Conservation (phyloP, 805 yeast species). For the Schizosaccharomyces osmophilus region DNA sequence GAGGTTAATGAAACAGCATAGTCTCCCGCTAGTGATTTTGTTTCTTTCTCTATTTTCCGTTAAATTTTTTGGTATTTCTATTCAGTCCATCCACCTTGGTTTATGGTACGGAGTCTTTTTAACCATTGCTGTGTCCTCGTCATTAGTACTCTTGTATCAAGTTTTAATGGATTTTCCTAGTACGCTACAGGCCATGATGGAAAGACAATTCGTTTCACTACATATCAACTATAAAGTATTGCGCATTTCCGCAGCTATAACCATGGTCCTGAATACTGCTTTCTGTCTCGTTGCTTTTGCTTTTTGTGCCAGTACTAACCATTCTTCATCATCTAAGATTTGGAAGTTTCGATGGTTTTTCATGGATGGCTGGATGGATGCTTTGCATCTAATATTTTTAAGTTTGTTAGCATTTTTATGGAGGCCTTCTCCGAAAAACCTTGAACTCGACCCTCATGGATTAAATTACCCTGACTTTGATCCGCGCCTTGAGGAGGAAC, state of each 20-base stretch:
- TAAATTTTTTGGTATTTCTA: slow-evolving; percentile 44
- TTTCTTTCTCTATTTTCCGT: slow-evolving; percentile 50
- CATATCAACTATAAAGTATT: slow-evolving; percentile 62
- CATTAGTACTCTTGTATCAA: background rate
- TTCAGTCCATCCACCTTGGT: slow-evolving; percentile 30
- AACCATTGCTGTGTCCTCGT: background rate
- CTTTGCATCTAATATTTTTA: slow-evolving; percentile 64
- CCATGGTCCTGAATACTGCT: slow-evolving; percentile 28
- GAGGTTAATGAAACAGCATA: slow-evolving; percentile 19
- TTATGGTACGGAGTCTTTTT: slow-evolving; percentile 41
- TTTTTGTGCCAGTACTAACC: slow-evolving; percentile 26
- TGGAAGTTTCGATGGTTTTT: slow-evolving; percentile 84
- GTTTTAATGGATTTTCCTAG: slow-evolving; percentile 22
- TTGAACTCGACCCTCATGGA: slow-evolving; percentile 10
- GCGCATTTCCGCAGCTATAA: background rate
- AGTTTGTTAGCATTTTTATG: slow-evolving; percentile 68
- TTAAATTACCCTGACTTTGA: background rate
- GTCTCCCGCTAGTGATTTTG: slow-evolving; percentile 65
- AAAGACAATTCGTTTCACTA: slow-evolving; percentile 79
- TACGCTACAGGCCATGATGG: slow-evolving; percentile 47
- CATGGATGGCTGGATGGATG: slow-evolving; percentile 85
- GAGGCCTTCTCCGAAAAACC: slow-evolving; percentile 93
- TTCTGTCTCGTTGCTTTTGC: slow-evolving; percentile 27
- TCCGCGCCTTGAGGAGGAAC: background rate
- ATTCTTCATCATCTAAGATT: slow-evolving; percentile 18